Evolutionary conservation across 805 yeast species (phyloP).

Genomic region (Henningerozyma blattae): DNA sequence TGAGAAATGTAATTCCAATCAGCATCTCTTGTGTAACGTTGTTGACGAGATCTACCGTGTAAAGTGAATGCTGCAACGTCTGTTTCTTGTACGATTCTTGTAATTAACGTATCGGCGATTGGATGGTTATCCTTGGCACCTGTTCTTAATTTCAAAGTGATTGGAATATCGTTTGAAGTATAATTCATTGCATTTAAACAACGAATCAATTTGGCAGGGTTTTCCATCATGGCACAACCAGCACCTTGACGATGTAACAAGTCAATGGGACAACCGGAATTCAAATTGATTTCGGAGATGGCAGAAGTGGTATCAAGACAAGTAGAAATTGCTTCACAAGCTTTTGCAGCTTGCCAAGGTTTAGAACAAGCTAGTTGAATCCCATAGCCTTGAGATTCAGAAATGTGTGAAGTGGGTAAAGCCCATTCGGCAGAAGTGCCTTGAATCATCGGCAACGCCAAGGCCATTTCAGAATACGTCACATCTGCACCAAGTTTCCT

Average conservation of each 20-base stretch:
- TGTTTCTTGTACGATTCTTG: slow-evolving; percentile 60
- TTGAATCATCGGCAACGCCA: slow-evolving; percentile 71
- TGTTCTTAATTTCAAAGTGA: slow-evolving; percentile 84
- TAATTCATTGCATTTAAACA: slow-evolving; percentile 82
- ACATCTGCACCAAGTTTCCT: slow-evolving; percentile 81
- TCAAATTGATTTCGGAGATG: slow-evolving; percentile 77
- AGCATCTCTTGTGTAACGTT: slow-evolving; percentile 81
- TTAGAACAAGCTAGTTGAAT: slow-evolving; percentile 87
- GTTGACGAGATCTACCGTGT: slow-evolving; percentile 95
- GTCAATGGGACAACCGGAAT: slow-evolving; percentile 97
- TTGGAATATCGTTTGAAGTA: slow-evolving; percentile 80
- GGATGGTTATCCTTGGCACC: slow-evolving; percentile 81
- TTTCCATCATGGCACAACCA: slow-evolving; percentile 87
- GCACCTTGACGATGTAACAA: slow-evolving; percentile 89
- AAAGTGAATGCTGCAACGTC: slow-evolving; percentile 84
- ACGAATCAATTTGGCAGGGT: slow-evolving; percentile 68
- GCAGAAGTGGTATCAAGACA: slow-evolving; percentile 37
- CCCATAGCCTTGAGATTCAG: slow-evolving; percentile 83
- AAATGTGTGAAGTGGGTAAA: slow-evolving; percentile 71
- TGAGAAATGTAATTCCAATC: slow-evolving; percentile 84
- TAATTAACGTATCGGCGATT: slow-evolving; percentile 70
- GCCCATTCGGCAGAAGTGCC: slow-evolving; percentile 98
- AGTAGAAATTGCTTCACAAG: slow-evolving; percentile 52
- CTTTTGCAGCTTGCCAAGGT: slow-evolving; percentile 88
- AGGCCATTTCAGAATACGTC: slow-evolving; percentile 93